phyloP scores from a whole-genome alignment of 805 yeast species.

The Yamadazyma scolyti region DNA sequence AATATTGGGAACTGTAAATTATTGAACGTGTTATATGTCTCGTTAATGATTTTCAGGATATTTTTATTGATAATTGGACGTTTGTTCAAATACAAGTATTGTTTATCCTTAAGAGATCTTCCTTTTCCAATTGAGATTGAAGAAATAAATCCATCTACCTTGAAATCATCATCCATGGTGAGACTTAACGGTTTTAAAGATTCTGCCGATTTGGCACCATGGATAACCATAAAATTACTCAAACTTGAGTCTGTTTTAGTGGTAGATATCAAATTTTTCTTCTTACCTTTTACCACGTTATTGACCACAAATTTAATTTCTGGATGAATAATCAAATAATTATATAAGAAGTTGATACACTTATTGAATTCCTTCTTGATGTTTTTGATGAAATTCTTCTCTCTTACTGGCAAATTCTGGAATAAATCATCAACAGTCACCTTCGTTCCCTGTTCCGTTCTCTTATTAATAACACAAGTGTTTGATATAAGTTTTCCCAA shows the following conservation, averaged over 20 bases:
- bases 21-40: slow-evolving; percentile 68
- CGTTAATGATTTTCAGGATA: slow-evolving; percentile 61
- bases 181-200: slow-evolving; percentile 54
- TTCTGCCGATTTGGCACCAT: slow-evolving; percentile 62
- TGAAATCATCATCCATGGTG: slow-evolving; percentile 22
- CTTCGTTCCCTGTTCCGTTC: slow-evolving; percentile 54
- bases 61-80: slow-evolving; percentile 67
- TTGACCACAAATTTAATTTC: slow-evolving; percentile 62
- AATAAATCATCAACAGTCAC: slow-evolving; percentile 60
- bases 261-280: slow-evolving; percentile 54
- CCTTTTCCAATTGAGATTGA: slow-evolving; percentile 71
- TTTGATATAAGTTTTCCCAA: slow-evolving; percentile 46
- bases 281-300: slow-evolving; percentile 33
- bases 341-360: slow-evolving; percentile 59
- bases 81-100: slow-evolving; percentile 65
- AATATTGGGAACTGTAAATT: slow-evolving; percentile 70
- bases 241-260: slow-evolving; percentile 39
- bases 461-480: slow-evolving; percentile 44
- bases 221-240: slow-evolving; percentile 63
- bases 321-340: slow-evolving; percentile 60
- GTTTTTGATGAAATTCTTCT: slow-evolving; percentile 66
- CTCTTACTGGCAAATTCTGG: slow-evolving; percentile 73
- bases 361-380: slow-evolving; percentile 68
- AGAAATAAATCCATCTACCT: slow-evolving; percentile 63
- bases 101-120: slow-evolving; percentile 69